A percentile compares a stretch with the other conserved stretches of the same genome.
Evolutionary conservation across 2,329 filamentous ascomycete genomes (phyloP).

Genomic region (Pyricularia sp.): DNA sequence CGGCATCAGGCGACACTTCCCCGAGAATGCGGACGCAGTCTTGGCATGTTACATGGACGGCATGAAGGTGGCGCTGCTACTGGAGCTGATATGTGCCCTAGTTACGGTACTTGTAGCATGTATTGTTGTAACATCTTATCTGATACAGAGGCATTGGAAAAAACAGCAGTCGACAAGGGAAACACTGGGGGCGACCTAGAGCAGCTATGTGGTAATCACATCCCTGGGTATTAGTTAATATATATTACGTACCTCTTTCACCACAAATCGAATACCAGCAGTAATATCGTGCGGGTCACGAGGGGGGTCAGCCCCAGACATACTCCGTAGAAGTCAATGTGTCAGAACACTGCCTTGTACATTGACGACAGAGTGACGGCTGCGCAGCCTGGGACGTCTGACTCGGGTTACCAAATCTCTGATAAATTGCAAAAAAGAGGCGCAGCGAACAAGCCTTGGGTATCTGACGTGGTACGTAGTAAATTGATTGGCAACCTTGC

Average conservation of each 20-base stretch:
- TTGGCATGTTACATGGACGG: constrained; percentile 2
- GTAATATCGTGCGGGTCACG: background rate
- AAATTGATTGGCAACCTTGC: background rate
- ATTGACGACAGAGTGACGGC: background rate
- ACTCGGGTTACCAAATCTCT: background rate
- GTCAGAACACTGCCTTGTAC: background rate
- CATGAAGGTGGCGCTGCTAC: background rate
- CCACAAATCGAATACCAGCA: background rate
- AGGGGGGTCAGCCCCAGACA: no score
- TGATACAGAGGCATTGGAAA: background rate
- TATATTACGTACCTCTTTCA: background rate
- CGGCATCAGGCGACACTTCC: background rate
- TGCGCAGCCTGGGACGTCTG: background rate
- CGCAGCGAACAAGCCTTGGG: background rate
- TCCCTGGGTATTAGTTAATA: no score
- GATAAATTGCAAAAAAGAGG: background rate
- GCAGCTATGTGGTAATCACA: no score
- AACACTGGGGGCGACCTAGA: background rate
- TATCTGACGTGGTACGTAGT: background rate
- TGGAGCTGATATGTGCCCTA: constrained; percentile 2
- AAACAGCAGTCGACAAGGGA: background rate
- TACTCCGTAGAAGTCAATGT: no score
- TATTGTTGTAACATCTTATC: background rate
- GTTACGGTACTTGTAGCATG: background rate
- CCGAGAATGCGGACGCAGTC: background rate